Conservation (phyloP, 495 filamentous ascomycete genomes). For the Penicillium canariense region DNA sequence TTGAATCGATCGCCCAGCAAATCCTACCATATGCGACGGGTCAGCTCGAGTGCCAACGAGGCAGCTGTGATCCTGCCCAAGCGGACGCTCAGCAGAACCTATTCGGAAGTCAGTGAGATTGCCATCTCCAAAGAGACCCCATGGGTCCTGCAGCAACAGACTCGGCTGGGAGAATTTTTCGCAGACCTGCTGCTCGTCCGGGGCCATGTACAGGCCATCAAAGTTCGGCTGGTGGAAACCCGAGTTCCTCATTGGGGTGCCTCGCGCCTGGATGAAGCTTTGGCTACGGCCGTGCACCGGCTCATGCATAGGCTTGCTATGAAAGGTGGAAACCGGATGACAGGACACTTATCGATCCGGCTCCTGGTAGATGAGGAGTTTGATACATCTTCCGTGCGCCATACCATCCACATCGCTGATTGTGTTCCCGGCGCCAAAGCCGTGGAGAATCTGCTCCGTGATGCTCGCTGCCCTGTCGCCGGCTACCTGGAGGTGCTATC, state of each 20-base stretch:
- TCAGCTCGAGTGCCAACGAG: conserved; percentile 48
- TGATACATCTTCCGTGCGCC: conserved; percentile 35
- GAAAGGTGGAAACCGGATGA: conserved; percentile 49
- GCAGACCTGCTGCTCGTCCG: conserved; percentile 64
- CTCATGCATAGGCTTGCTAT: conserved; percentile 59
- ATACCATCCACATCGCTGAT: conserved; percentile 38
- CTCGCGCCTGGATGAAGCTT: conserved; percentile 48
- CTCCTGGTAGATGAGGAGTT: conserved; percentile 58
- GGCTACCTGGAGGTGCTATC: conserved; percentile 41
- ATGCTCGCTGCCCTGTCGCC: conserved; percentile 21
- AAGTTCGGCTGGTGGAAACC: conserved; percentile 50
- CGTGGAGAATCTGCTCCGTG: conserved; percentile 25
- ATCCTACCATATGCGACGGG: conserved; percentile 60
- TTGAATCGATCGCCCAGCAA: conserved; percentile 50
- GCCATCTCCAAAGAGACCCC: conserved; percentile 54
- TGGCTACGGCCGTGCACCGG: conserved; percentile 56
- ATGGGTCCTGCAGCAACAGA: conserved; percentile 69
- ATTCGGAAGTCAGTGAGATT: conserved; percentile 51
- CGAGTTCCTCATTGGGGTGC: conserved; percentile 49
- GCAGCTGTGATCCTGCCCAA: conserved; percentile 57
- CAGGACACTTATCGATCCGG: conserved; percentile 68
- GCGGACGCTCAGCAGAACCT: conserved; percentile 51
- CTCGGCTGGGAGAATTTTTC: conserved; percentile 62
- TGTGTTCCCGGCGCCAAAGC: conserved; percentile 37
- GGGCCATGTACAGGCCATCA: conserved; percentile 60